Percentiles rank a stretch among this genome's conserved stretches.
Conservation (phyloP, 345 rosid genomes). For the Lenwebbia sp. region DNA sequence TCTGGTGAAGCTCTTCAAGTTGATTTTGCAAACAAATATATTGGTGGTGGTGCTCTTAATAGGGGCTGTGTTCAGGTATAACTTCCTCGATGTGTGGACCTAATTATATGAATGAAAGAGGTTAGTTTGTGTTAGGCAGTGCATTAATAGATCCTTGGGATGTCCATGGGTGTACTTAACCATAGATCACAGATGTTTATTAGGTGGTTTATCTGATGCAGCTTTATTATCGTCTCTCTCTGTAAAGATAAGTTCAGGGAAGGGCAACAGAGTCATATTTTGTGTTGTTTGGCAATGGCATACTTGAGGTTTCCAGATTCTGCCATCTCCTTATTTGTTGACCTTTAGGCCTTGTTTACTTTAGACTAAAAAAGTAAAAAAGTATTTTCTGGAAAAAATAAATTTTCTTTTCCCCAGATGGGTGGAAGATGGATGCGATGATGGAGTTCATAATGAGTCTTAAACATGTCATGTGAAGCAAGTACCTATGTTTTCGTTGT, state of each 20-base stretch:
- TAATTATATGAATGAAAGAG: background rate
- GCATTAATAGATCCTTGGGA: background rate
- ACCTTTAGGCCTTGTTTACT: background rate
- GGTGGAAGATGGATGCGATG: background rate
- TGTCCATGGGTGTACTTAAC: background rate
- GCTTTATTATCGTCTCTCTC: background rate
- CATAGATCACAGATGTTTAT: background rate
- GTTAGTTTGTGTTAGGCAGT: background rate
- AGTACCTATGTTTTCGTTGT: background rate
- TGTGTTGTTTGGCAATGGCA: background rate
- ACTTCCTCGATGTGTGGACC: background rate
- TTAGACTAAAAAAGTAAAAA: background rate
- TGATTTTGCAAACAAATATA: slow-evolving; percentile 85
- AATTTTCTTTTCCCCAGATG: background rate
- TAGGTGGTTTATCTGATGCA: background rate
- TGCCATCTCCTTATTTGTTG: background rate
- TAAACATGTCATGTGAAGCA: background rate
- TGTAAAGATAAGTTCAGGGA: background rate
- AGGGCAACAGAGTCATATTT: background rate
- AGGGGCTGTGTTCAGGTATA: slow-evolving; percentile 92
- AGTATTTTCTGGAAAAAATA: background rate
- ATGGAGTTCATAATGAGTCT: background rate
- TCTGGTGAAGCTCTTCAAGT: slow-evolving; percentile 51
- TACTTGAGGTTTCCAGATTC: background rate
- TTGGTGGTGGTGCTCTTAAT: slow-evolving; percentile 84